A percentile compares a stretch with the other conserved stretches of the same genome.
phyloP scores from a whole-genome alignment of 2,329 filamentous ascomycete genomes.

The Aphanocladium album region DNA sequence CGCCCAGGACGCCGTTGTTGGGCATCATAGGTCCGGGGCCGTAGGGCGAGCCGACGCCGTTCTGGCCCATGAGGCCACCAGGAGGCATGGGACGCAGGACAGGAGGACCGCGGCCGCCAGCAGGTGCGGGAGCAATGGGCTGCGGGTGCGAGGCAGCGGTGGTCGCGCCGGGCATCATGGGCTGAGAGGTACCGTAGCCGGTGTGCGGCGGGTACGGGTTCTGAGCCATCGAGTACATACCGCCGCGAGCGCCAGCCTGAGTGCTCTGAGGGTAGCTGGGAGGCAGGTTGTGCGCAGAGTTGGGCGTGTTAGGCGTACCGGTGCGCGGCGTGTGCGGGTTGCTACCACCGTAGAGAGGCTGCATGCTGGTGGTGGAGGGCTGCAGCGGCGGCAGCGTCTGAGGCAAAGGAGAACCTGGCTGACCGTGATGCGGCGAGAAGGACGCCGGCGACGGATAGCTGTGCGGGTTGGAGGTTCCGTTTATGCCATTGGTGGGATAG shows the following conservation, averaged over 20 bases:
- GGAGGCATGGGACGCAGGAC: conserved; percentile 67
- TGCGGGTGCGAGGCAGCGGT: conserved; percentile 66
- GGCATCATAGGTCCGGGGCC: conserved; percentile 54
- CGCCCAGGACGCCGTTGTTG: conserved; percentile 50
- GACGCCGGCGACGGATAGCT: conserved; percentile 48
- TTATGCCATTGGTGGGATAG: conserved; percentile 53
- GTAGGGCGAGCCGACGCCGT: conserved; percentile 55
- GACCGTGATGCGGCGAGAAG: conserved; percentile 47
- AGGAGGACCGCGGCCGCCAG: conserved; percentile 51
- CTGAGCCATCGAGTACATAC: conserved; percentile 51
- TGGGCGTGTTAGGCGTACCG: conserved; percentile 58
- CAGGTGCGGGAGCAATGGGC: conserved; percentile 68
- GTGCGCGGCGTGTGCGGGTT: conserved; percentile 59
- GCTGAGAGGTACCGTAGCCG: conserved; percentile 50
- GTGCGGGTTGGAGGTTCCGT: conserved; percentile 44
- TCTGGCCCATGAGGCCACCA: conserved; percentile 56
- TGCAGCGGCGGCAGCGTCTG: conserved; percentile 54
- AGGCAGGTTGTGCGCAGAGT: conserved; percentile 47
- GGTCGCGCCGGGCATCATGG: conserved; percentile 63
- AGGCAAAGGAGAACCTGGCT: conserved; percentile 42
- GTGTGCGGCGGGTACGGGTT: conserved; percentile 51
- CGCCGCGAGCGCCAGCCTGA: conserved; percentile 43
- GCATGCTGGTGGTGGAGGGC: conserved; percentile 39
- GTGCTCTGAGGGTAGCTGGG: conserved; percentile 49
- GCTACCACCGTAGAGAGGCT: conserved; percentile 48